A percentile compares a stretch with the other conserved stretches of the same genome.
Evolutionary conservation across 2,329 filamentous ascomycete genomes (phyloP).

Genomic region (Fusarium floridanum): DNA sequence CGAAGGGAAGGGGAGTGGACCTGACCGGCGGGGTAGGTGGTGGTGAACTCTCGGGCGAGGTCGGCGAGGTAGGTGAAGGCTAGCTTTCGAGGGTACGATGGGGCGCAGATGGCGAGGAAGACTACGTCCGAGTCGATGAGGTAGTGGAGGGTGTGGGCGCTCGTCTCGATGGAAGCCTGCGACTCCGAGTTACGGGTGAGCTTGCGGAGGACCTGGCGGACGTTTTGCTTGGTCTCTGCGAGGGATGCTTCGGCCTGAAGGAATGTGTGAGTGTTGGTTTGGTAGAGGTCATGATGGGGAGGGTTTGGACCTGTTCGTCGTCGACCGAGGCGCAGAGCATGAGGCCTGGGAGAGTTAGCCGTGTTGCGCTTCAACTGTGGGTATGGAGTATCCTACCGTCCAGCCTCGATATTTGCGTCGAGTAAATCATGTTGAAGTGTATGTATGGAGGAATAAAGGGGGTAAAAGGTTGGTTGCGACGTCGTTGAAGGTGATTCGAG

Average conservation of each 20-base stretch:
- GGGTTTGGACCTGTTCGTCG: constrained; percentile 78
- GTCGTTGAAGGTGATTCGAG: constrained; percentile 25
- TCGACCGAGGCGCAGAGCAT: constrained; percentile 96
- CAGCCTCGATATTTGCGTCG: constrained; percentile 93
- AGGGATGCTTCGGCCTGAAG: constrained; percentile 76
- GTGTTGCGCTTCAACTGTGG: background rate
- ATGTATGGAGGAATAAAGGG: background rate
- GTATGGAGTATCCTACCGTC: constrained; percentile 72
- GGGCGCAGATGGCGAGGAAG: constrained; percentile 94
- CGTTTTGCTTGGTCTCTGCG: constrained; percentile 88
- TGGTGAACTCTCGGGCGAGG: constrained; percentile 90
- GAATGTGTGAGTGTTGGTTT: background rate
- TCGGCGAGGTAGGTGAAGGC: constrained; percentile 98
- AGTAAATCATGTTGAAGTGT: constrained; percentile 77
- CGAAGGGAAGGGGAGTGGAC: constrained; percentile 81
- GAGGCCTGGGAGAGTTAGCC: constrained; percentile 72
- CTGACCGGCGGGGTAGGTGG: constrained; percentile 80
- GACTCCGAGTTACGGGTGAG: constrained; percentile 90
- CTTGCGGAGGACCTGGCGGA: constrained; percentile 89
- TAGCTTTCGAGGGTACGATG: constrained; percentile 95
- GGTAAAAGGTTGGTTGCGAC: constrained; percentile 10
- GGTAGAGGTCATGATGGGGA: background rate
- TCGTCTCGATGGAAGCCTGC: constrained; percentile 92
- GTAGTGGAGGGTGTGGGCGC: constrained; percentile 88
- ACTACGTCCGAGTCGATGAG: constrained; percentile 85